A percentile compares a stretch with the other conserved stretches of the same genome.
These are phyloP conservation scores for Przewalskia tangutica DNA, from an alignment of 257 asterid genomes.

Conservation along the genomic window DNA sequence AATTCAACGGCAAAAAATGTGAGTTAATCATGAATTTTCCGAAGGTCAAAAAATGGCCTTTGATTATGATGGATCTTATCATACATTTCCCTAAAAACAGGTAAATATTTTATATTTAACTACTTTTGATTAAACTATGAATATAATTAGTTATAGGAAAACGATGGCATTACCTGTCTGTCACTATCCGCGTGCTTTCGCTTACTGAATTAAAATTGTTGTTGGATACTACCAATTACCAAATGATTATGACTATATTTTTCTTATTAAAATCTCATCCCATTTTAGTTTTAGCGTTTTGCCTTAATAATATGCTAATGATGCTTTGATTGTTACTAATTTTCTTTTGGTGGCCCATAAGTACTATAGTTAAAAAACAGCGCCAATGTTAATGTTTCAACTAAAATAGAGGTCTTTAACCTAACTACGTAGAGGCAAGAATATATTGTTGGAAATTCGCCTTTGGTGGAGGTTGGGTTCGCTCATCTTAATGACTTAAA, in stretches of 20 bases:
- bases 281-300: constrained; percentile 26
- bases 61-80: not conserved
- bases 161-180: constrained; percentile 8
- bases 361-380: not conserved
- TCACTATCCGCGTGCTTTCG: constrained; percentile 25
- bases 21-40: not conserved
- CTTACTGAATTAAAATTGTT: not conserved
- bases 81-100: not conserved
- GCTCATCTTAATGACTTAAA: no score
- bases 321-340: constrained; percentile 4
- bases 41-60: not conserved
- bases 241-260: constrained; percentile 1
- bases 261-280: constrained; percentile 11
- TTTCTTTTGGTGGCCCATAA: not conserved
- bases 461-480: no score
- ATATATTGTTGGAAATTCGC: no score
- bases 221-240: not conserved
- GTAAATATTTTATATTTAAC: not conserved
- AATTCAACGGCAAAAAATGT: no score
- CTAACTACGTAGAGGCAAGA: not conserved
- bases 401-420: not conserved
- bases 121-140: not conserved
- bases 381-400: not conserved
- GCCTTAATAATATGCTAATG: constrained; percentile 11
- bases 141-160: not conserved